Percentiles rank a stretch among this genome's conserved stretches.
Evolutionary conservation across 441 rosid genomes (phyloP).

Genomic region (Euphorbia neoarborescens): DNA sequence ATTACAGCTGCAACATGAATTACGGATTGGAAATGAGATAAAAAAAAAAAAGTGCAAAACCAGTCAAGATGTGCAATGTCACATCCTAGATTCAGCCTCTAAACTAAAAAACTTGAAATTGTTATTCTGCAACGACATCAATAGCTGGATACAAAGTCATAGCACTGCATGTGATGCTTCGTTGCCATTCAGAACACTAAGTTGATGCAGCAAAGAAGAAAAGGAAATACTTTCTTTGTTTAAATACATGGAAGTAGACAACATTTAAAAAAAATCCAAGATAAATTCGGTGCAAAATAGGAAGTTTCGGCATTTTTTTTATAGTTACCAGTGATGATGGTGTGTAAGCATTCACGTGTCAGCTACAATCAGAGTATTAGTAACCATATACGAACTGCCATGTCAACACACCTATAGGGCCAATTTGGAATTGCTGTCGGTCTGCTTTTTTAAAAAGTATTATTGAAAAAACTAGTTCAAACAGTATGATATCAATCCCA

Average conservation of each 20-base stretch:
- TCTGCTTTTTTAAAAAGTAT: no score
- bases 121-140: no score
- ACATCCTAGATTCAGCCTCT: not conserved
- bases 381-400: not conserved
- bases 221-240: not conserved
- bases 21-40: no score
- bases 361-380: not conserved
- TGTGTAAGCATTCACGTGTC: not conserved
- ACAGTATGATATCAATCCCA: no score
- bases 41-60: no score
- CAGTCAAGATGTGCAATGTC: no score
- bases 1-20: slow-evolving; percentile 44
- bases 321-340: not conserved
- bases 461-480: no score
- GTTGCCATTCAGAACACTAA: not conserved
- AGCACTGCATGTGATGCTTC: not conserved
- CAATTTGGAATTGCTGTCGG: no score
- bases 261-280: no score
- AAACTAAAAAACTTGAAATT: not conserved
- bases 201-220: not conserved
- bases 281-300: no score
- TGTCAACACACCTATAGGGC: not conserved
- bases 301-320: no score
- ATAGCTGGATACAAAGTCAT: not conserved
- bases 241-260: no score